Conservation (phyloP, 345 rosid genomes). For the Sisymbrium irio region DNA sequence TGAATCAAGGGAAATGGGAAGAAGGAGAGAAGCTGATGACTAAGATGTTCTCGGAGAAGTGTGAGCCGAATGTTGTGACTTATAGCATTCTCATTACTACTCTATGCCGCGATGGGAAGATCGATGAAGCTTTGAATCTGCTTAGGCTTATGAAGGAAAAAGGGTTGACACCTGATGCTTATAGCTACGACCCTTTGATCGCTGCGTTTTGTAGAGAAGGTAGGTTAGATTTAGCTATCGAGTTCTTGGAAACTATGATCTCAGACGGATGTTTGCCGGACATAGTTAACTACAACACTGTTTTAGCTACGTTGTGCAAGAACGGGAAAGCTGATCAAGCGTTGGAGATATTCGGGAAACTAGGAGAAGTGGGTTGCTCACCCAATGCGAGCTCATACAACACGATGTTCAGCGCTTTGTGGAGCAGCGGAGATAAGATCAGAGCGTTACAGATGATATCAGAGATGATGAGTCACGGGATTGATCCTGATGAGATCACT, state of each 20-base stretch:
- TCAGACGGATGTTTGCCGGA: conserved; percentile 81
- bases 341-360: conserved; percentile 59
- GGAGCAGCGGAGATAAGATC: conserved; percentile 62
- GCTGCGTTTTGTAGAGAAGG: conserved; percentile 77
- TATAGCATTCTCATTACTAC: conserved; percentile 67
- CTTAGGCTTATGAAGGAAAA: conserved; percentile 56
- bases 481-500: conserved; percentile 73
- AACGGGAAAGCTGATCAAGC: conserved; percentile 70
- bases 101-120: conserved; percentile 63
- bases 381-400: conserved; percentile 81
- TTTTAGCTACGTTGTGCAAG: conserved; percentile 68
- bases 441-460: conserved; percentile 61
- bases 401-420: conserved; percentile 72
- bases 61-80: conserved; percentile 65
- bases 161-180: conserved; percentile 67
- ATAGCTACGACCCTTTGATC: conserved; percentile 76
- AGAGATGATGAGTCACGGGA: conserved; percentile 58
- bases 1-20: conserved; percentile 68
- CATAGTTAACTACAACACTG: conserved; percentile 76
- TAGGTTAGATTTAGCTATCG: conserved; percentile 65
- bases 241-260: conserved; percentile 69
- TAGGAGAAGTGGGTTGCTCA: conserved; percentile 70
- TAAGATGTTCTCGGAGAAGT: conserved; percentile 57
- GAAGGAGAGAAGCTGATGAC: conserved; percentile 59
- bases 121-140: conserved; percentile 58